phyloP scores from a whole-genome alignment of 768 basidiomycete genomes.

The Tylopilus plumbeoviolaceoides region DNA sequence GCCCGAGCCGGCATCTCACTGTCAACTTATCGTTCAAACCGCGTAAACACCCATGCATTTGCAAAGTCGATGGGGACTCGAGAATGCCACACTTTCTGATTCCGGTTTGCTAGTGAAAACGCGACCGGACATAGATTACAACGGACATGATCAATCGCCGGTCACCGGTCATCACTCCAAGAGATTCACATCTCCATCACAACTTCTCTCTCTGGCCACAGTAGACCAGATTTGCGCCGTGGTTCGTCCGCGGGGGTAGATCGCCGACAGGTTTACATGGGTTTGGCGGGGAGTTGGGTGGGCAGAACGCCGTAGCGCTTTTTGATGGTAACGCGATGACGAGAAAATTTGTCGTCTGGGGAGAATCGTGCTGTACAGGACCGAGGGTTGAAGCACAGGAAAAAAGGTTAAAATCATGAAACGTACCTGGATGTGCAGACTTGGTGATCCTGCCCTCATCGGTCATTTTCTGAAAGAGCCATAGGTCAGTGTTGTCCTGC shows the following conservation, averaged over 20 bases:
- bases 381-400: neutral
- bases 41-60: too few relatives aligned
- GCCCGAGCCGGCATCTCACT: too few relatives aligned
- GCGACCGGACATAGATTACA: too few relatives aligned
- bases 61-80: too few relatives aligned
- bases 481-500: slow-evolving; percentile 1
- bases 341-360: slow-evolving; percentile 98
- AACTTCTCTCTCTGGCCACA: too few relatives aligned
- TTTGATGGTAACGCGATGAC: slow-evolving; percentile 96
- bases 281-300: slow-evolving; percentile 86
- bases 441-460: slow-evolving; percentile 81
- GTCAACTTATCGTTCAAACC: too few relatives aligned
- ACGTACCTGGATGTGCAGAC: slow-evolving; percentile 92
- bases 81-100: too few relatives aligned
- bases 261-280: slow-evolving; percentile 50
- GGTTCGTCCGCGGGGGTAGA: too few relatives aligned
- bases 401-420: neutral
- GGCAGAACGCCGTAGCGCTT: slow-evolving; percentile 85
- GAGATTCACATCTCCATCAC: too few relatives aligned
- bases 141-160: neutral
- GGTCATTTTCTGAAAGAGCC: slow-evolving; percentile 68
- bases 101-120: too few relatives aligned
- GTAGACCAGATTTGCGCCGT: too few relatives aligned
- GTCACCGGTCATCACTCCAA: neutral
- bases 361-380: slow-evolving; percentile 83